Base-by-base conservation (phyloP, 805 yeast species). In the Pichia insulana region DNA sequence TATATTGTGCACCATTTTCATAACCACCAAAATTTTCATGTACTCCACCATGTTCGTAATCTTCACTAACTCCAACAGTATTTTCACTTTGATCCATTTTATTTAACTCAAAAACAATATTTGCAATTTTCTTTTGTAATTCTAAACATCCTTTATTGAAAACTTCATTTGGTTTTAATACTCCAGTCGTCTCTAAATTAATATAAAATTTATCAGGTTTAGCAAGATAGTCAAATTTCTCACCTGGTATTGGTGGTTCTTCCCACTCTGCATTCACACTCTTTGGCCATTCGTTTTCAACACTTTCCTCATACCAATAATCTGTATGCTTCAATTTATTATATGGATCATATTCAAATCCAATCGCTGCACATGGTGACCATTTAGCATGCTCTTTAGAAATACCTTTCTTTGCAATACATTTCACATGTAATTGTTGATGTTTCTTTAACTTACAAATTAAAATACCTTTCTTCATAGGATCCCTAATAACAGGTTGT, bases 291-390 rank as follows among this genome's bases (percentile, higher is more conserved):
- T 92, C 99, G 36, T 71, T 75, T 32, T 77, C 86, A 28, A 85
- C 83, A 58, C 79, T 83, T 48, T 80, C 90, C 65, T 92, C 98
- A 61, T 83, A 86, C 99, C 99, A 92, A 58, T 76, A 85, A 54
- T 88, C 96, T 0, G 98, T 92, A 61, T 92, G 98, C 59, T 84
- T 82, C 55, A 92, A 72, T 65, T 90, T 92, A 65, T 92, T 92
- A 94, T 96, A 90, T n/a, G 99, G 98, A 57, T 90, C 98, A 58
- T 90, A 90, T 63, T 90, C 98, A 56, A 90, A 90, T 16, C 95
- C 97, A 42, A 90, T 76, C 18, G 97, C 97, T 0, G 97, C 75
- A 51, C 95, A 83, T 11, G 98, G 97, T 7, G 92, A 81, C 99
- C 99, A 92, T 59, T 92, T 92, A 39, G 98, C 96, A 59, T 92